Conservation (phyloP, 176 grass and related monocot genomes). For the Phoenix roebelenii region DNA sequence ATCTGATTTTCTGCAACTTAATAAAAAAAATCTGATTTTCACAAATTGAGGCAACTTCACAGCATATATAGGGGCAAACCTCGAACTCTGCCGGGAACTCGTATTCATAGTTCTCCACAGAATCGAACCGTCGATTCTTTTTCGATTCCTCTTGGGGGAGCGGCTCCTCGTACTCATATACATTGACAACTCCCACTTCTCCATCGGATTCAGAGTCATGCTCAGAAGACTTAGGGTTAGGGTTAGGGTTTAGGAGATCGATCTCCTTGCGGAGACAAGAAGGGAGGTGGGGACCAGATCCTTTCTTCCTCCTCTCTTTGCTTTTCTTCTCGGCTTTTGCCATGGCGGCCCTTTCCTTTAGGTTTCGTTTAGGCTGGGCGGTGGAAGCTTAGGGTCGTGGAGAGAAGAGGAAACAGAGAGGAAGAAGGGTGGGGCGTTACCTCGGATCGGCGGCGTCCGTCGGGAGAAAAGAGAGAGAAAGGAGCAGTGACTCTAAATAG, state of each 20-base stretch:
- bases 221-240: background rate
- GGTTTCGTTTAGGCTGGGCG: too few species aligned
- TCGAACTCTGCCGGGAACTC: slow-evolving; percentile 52
- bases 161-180: slow-evolving; percentile 81
- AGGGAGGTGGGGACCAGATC: slow-evolving; percentile 41
- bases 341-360: background rate
- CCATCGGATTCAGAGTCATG: slow-evolving; percentile 2
- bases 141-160: slow-evolving; percentile 67
- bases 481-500: too few species aligned
- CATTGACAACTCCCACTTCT: slow-evolving; percentile 16
- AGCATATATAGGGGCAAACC: slow-evolving; percentile 14
- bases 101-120: slow-evolving; percentile 75
- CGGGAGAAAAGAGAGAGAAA: too few species aligned
- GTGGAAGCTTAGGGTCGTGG: too few species aligned
- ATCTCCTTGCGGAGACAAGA: slow-evolving; percentile 43
- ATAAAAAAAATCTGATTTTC: too few species aligned
- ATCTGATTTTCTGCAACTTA: background rate
- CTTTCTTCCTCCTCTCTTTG: slow-evolving; percentile 16
- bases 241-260: slow-evolving; percentile 28
- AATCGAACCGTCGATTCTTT: slow-evolving; percentile 81
- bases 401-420: too few species aligned
- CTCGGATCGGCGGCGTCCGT: too few species aligned
- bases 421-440: too few species aligned
- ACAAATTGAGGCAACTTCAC: too few species aligned
- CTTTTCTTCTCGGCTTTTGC: background rate